A percentile compares a stretch with the other conserved stretches of the same genome.
phyloP scores from a whole-genome alignment of 176 grass and related monocot species.

The Aegilops umbellulata region DNA sequence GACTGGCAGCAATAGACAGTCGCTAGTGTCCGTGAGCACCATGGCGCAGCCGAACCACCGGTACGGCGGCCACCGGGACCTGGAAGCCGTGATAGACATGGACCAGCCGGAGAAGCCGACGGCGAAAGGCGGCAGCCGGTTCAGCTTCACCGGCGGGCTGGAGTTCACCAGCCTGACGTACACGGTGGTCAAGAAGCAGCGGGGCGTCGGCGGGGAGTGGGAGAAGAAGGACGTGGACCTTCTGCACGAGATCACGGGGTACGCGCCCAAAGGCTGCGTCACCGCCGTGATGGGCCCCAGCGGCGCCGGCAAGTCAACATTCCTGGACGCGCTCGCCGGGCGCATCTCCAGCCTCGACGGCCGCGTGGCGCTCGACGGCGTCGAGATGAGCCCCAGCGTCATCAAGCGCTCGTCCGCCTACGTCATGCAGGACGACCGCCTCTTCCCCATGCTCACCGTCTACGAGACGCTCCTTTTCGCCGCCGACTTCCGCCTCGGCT shows the following conservation, averaged over 20 bases:
- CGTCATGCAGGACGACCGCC: conserved; percentile 83
- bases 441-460: conserved; percentile 90
- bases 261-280: conserved; percentile 66
- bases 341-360: conserved; percentile 69
- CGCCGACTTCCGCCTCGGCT: conserved; percentile 62
- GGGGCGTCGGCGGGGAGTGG: conserved; percentile 42
- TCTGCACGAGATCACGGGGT: conserved; percentile 61
- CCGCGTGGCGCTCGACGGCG: conserved; percentile 54
- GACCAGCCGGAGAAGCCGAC: not conserved
- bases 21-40: not conserved
- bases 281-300: conserved; percentile 72
- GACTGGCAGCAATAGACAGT: not conserved
- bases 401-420: conserved; percentile 75
- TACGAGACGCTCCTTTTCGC: conserved; percentile 81
- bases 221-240: conserved; percentile 66
- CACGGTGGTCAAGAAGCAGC: conserved; percentile 60
- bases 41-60: conserved; percentile 43
- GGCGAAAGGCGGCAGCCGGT: not conserved
- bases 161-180: conserved; percentile 63
- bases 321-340: conserved; percentile 72
- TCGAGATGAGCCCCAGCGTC: conserved; percentile 48
- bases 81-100: conserved; percentile 43
- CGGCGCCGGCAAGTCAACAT: conserved; percentile 80
- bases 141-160: conserved; percentile 50
- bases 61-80: conserved; percentile 30